Evolutionary conservation across 2,329 filamentous ascomycete genomes (phyloP).

Genomic region (Dactylonectria macrodidyma): DNA sequence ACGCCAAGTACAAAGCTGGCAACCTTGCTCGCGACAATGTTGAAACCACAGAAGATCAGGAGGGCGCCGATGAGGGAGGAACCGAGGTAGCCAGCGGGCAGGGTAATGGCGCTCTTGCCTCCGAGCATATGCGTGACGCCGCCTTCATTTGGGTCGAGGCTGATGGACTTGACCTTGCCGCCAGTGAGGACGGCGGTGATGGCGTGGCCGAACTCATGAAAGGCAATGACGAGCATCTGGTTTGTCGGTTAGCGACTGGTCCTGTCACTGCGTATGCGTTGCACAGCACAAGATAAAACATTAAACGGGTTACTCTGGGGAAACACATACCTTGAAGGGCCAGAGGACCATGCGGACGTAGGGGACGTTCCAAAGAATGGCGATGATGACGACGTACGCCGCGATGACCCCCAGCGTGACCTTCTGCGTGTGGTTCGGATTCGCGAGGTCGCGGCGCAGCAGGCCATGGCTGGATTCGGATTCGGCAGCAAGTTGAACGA

Average conservation of each 20-base stretch:
- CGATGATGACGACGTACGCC: slow-evolving; percentile 81
- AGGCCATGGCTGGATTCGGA: slow-evolving; percentile 49
- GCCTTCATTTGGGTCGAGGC: slow-evolving; percentile 82
- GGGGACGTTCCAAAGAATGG: slow-evolving; percentile 84
- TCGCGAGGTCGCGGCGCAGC: slow-evolving; percentile 66
- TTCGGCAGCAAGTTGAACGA: slow-evolving; percentile 25
- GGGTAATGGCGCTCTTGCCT: slow-evolving; percentile 77
- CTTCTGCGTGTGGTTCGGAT: slow-evolving; percentile 77
- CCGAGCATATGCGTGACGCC: slow-evolving; percentile 85
- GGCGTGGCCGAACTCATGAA: slow-evolving; percentile 86
- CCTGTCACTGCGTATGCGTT: neutral
- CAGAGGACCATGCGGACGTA: slow-evolving; percentile 82
- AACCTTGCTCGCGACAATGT: slow-evolving; percentile 86
- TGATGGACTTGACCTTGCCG: slow-evolving; percentile 81
- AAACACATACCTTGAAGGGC: slow-evolving; percentile 80
- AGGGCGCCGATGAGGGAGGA: slow-evolving; percentile 83
- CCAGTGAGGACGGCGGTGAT: slow-evolving; percentile 81
- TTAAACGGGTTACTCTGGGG: neutral
- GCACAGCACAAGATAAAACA: neutral
- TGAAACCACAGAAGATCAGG: slow-evolving; percentile 84
- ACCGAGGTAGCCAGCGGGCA: slow-evolving; percentile 85
- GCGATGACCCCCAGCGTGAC: slow-evolving; percentile 81
- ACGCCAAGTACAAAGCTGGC: slow-evolving; percentile 80
- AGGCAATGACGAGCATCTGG: slow-evolving; percentile 86
- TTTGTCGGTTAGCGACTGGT: slow-evolving; percentile 26